phyloP scores from a whole-genome alignment of 345 rosid genomes.

The Erucastrum elatum region DNA sequence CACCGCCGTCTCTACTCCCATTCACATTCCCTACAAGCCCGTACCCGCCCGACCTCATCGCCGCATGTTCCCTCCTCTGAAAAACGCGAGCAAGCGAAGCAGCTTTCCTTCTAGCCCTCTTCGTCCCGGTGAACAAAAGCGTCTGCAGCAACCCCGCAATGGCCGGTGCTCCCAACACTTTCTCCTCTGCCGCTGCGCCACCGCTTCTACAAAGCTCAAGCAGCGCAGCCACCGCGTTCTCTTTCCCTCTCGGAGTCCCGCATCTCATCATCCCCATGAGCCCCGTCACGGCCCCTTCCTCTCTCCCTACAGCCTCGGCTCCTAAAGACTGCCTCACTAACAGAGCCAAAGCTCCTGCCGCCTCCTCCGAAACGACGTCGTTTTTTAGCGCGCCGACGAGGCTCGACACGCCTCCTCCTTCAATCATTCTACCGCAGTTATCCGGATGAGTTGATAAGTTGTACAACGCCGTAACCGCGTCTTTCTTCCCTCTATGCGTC shows the following conservation, averaged over 20 bases:
- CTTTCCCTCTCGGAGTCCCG: slow-evolving; percentile 93
- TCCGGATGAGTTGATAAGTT: slow-evolving; percentile 83
- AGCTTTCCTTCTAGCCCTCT: slow-evolving; percentile 90
- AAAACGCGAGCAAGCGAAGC: slow-evolving; percentile 92
- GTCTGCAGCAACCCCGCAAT: slow-evolving; percentile 75
- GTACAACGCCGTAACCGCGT: slow-evolving; percentile 87
- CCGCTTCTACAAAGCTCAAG: slow-evolving; percentile 86
- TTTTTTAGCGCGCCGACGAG: slow-evolving; percentile 73
- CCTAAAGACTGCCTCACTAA: slow-evolving; percentile 71
- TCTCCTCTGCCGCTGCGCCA: slow-evolving; percentile 69
- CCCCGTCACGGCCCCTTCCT: slow-evolving; percentile 67
- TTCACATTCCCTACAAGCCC: slow-evolving; percentile 62
- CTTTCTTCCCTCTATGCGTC: slow-evolving; percentile 75
- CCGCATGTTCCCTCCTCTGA: slow-evolving; percentile 67
- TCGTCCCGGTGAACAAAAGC: slow-evolving; percentile 85
- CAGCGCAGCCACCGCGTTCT: slow-evolving; percentile 90
- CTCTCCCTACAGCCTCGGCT: slow-evolving; percentile 72
- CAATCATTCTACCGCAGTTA: slow-evolving; percentile 74
- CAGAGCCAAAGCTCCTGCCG: slow-evolving; percentile 85
- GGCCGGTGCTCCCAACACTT: slow-evolving; percentile 73
- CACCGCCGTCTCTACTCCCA: slow-evolving; percentile 21
- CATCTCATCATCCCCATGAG: slow-evolving; percentile 82
- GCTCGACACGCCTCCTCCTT: slow-evolving; percentile 74
- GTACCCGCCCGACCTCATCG: slow-evolving; percentile 61
- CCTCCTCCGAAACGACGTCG: slow-evolving; percentile 93